phyloP scores from a whole-genome alignment of 768 basidiomycete genomes.

The Panaeolus cyanescens region DNA sequence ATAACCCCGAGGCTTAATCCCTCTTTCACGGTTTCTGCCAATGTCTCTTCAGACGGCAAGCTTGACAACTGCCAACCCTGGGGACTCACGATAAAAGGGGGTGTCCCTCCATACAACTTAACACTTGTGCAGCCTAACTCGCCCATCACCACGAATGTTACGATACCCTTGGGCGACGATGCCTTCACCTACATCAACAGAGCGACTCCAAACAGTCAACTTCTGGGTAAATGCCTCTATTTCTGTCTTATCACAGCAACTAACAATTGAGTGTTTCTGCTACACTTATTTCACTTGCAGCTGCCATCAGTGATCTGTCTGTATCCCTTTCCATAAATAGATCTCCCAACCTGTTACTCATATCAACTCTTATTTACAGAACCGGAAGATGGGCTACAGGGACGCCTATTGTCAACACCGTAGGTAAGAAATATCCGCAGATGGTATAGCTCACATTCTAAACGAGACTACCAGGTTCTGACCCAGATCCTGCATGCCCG shows the following conservation, averaged over 20 bases:
- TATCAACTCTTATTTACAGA: constrained; percentile 22
- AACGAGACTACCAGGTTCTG: constrained; percentile 20
- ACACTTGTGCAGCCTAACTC: constrained; percentile 39
- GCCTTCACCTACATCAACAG: constrained; percentile 45
- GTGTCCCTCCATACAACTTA: constrained; percentile 44
- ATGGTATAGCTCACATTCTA: constrained; percentile 1
- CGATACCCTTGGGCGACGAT: constrained; percentile 36
- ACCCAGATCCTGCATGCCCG: constrained; percentile 28
- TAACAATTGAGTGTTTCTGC: constrained; percentile 3
- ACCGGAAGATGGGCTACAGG: constrained; percentile 41
- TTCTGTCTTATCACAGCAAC: background rate
- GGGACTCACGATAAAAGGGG: constrained; percentile 45
- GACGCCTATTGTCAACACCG: constrained; percentile 29
- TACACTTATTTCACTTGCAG: constrained; percentile 22
- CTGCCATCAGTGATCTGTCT: constrained; percentile 43
- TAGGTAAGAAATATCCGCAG: constrained; percentile 20
- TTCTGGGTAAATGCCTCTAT: constrained; percentile 41
- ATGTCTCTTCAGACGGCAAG: constrained; percentile 30
- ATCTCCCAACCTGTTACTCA: constrained; percentile 1
- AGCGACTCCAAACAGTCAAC: constrained; percentile 31
- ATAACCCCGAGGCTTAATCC: constrained; percentile 18
- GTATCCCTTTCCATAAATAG: constrained; percentile 26
- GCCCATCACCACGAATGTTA: constrained; percentile 41
- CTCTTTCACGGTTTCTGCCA: constrained; percentile 36
- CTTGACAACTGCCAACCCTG: constrained; percentile 48